These are phyloP conservation scores for Fonsecaea pugnacius DNA, from an alignment of 2,329 filamentous ascomycete species.

Conservation along the genomic window DNA sequence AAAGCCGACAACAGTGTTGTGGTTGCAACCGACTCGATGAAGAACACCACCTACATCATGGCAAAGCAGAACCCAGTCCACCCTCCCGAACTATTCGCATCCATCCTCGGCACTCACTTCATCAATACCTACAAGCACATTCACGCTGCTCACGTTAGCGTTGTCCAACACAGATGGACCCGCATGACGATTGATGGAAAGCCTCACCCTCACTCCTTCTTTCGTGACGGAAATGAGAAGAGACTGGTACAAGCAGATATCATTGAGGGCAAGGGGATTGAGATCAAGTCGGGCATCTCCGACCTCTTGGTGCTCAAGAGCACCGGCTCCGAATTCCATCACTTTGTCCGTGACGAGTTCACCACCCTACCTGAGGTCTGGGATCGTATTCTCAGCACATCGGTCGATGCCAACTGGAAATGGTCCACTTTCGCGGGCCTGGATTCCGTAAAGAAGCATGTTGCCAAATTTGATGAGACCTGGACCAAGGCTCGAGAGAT, in stretches of 20 bases:
- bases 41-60: constrained; percentile 94
- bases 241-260: constrained; percentile 78
- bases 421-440: constrained; percentile 75
- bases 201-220: constrained; percentile 93
- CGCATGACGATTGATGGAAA: constrained; percentile 84
- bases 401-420: constrained; percentile 83
- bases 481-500: constrained; percentile 78
- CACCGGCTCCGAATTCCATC: constrained; percentile 94
- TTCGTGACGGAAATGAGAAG: constrained; percentile 85
- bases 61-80: constrained; percentile 92
- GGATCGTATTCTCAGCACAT: constrained; percentile 94
- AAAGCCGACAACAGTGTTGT: constrained; percentile 91
- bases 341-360: constrained; percentile 90
- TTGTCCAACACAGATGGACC: constrained; percentile 88
- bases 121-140: constrained; percentile 87
- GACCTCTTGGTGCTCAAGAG: constrained; percentile 91
- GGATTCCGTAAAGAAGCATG: constrained; percentile 67
- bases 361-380: constrained; percentile 87
- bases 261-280: constrained; percentile 70
- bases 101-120: constrained; percentile 85
- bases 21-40: constrained; percentile 96
- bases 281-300: constrained; percentile 75
- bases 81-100: constrained; percentile 89
- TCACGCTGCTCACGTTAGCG: constrained; percentile 76
- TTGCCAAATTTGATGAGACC: constrained; percentile 74